A percentile compares a stretch with the other conserved stretches of the same genome.
These are phyloP conservation scores for Gossypium laxum DNA, from an alignment of 441 rosid species.

Conservation along the genomic window DNA sequence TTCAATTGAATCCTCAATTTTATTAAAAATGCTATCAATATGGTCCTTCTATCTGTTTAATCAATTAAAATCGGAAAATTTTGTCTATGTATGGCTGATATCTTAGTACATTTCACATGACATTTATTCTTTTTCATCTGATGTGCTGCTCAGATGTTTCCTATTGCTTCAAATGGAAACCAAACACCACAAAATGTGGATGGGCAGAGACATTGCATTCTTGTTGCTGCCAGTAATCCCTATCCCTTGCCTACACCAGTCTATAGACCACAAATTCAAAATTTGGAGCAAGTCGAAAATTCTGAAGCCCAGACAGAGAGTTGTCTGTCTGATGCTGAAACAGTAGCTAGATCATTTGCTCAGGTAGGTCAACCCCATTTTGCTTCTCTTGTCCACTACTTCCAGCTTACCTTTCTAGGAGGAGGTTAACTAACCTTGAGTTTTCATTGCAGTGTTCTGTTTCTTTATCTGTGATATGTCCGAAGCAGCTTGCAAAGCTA, in stretches of 20 bases:
- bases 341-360: constrained; percentile 66
- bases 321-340: constrained; percentile 83
- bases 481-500: constrained; percentile 83
- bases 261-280: constrained; percentile 62
- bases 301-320: constrained; percentile 51
- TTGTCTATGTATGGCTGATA: not conserved
- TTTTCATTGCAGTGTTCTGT: constrained; percentile 57
- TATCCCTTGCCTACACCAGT: constrained; percentile 88
- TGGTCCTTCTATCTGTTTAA: not conserved
- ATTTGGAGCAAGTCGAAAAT: constrained; percentile 52
- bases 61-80: not conserved
- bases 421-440: constrained; percentile 23
- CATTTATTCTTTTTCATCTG: constrained; percentile 25
- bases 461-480: constrained; percentile 81
- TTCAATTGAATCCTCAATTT: not conserved
- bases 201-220: constrained; percentile 74
- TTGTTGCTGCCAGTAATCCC: constrained; percentile 89
- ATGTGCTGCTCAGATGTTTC: constrained; percentile 60
- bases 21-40: constrained; percentile 10
- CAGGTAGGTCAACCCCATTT: constrained; percentile 34
- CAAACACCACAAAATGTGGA: constrained; percentile 60
- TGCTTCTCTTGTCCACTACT: constrained; percentile 6
- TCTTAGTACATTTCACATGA: not conserved
- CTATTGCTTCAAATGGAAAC: constrained; percentile 41
- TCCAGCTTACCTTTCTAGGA: constrained; percentile 10